Evolutionary conservation across 2,329 filamentous ascomycete genomes (phyloP).

Genomic region (Fulvia fulva): DNA sequence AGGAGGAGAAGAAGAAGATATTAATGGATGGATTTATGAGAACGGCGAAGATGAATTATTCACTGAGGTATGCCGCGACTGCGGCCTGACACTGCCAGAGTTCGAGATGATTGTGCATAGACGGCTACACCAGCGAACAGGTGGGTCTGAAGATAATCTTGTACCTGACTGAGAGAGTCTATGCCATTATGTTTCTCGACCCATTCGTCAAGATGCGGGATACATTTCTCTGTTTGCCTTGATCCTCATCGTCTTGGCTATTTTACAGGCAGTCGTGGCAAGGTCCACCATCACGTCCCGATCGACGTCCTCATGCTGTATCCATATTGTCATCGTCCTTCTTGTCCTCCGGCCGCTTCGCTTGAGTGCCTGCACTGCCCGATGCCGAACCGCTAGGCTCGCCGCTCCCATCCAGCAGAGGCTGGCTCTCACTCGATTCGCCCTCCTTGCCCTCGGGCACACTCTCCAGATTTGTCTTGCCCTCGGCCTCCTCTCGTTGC

Average conservation of each 20-base stretch:
- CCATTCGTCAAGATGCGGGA: no score
- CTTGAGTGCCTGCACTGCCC: constrained; percentile 14
- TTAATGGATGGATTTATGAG: constrained; percentile 21
- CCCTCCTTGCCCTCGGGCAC: constrained; percentile 62
- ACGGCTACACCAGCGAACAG: constrained; percentile 43
- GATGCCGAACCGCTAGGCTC: constrained; percentile 18
- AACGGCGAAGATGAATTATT: constrained; percentile 19
- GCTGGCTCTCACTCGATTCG: constrained; percentile 59
- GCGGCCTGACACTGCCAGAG: constrained; percentile 51
- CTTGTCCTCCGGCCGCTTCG: constrained; percentile 18
- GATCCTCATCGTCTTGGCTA: neutral
- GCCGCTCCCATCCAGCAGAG: constrained; percentile 36
- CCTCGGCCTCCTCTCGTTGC: constrained; percentile 61
- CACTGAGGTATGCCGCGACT: constrained; percentile 43
- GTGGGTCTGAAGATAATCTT: neutral
- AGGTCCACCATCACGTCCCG: neutral
- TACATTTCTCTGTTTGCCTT: no score
- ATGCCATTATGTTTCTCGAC: neutral
- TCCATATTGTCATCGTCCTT: constrained; percentile 33
- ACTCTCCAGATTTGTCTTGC: constrained; percentile 72
- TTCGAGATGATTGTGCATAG: constrained; percentile 59
- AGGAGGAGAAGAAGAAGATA: constrained; percentile 8
- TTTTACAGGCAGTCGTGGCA: neutral
- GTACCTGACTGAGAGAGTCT: neutral
- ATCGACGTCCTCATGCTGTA: constrained; percentile 25